phyloP scores from a whole-genome alignment of 371 early-diverging fungal genomes.

The Cokeromyces recurvatus region DNA sequence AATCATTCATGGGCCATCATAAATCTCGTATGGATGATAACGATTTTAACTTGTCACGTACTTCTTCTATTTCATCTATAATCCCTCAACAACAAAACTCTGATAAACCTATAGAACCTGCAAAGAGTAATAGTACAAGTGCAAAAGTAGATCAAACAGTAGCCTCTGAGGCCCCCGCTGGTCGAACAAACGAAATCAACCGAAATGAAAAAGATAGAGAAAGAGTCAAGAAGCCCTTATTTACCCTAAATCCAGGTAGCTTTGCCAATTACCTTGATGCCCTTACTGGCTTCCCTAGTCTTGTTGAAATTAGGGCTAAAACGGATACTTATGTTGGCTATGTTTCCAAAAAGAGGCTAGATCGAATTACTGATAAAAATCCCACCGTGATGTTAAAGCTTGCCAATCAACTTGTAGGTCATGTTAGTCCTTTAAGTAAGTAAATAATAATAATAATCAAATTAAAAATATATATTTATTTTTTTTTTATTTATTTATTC shows the following conservation, averaged over 20 bases:
- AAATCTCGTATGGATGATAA: slow-evolving; percentile 11
- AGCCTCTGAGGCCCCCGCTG: slow-evolving; percentile 38
- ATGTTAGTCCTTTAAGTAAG: slow-evolving; percentile 78
- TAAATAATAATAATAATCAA: not conserved
- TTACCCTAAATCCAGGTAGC: slow-evolving; percentile 79
- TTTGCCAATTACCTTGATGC: slow-evolving; percentile 91
- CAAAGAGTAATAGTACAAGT: not conserved
- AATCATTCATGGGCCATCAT: not conserved
- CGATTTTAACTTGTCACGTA: slow-evolving; percentile 6
- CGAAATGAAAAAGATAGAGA: slow-evolving; percentile 13
- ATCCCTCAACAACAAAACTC: not conserved
- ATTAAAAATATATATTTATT: too few species aligned
- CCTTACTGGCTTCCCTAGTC: slow-evolving; percentile 85
- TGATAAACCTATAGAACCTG: not conserved
- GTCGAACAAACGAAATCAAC: slow-evolving; percentile 16
- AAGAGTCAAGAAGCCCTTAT: slow-evolving; percentile 48
- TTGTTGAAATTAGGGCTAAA: slow-evolving; percentile 78
- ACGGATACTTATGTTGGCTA: slow-evolving; percentile 84
- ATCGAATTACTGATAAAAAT: slow-evolving; percentile 79
- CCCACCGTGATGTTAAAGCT: slow-evolving; percentile 81
- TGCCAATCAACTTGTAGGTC: slow-evolving; percentile 80
- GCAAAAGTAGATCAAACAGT: slow-evolving; percentile 18
- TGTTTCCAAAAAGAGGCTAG: slow-evolving; percentile 75
- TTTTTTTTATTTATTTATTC: not conserved
- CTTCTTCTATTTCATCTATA: slow-evolving; percentile 1